A percentile compares a stretch with the other conserved stretches of the same genome.
Conservation (phyloP, 1,284 basidiomycete genomes). For the Sphagnurus paluster region DNA sequence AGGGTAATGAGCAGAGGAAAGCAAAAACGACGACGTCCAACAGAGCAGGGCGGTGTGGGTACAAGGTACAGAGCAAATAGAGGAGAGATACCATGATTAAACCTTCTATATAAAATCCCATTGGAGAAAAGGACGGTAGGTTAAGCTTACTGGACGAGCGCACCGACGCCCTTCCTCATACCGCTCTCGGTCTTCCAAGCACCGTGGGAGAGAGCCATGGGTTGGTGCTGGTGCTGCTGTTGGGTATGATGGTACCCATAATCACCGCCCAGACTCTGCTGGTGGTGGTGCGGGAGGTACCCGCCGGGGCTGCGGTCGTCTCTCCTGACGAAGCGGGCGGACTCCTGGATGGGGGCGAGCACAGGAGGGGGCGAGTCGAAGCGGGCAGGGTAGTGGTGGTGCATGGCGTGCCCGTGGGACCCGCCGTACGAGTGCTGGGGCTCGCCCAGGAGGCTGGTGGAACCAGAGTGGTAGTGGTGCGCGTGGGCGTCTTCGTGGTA, state of each 20-base stretch:
- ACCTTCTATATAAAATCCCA: no score
- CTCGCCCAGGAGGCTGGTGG: constrained; percentile 26
- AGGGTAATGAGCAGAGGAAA: no score
- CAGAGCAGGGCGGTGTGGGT: background rate
- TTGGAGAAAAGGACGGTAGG: no score
- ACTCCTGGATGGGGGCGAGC: constrained; percentile 55
- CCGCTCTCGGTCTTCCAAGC: constrained; percentile 40
- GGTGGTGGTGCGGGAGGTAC: constrained; percentile 28
- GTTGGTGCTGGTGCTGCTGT: constrained; percentile 34
- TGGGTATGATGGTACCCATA: constrained; percentile 20
- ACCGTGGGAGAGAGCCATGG: constrained; percentile 31
- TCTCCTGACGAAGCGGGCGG: constrained; percentile 37
- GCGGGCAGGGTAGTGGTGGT: constrained; percentile 27
- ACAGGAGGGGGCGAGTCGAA: constrained; percentile 54
- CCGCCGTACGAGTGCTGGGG: constrained; percentile 22
- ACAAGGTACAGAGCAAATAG: background rate
- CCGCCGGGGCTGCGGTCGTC: constrained; percentile 26
- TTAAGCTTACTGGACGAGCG: constrained; percentile 21
- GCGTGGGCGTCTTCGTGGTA: constrained; percentile 42
- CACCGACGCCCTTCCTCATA: constrained; percentile 38
- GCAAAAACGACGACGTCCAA: background rate
- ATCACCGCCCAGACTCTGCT: constrained; percentile 35
- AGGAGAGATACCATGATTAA: background rate
- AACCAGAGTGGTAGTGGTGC: constrained; percentile 34
- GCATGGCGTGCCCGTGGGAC: constrained; percentile 24